Conservation (phyloP, 352 stramenopile genomes). For the Blastocystis hominis region DNA sequence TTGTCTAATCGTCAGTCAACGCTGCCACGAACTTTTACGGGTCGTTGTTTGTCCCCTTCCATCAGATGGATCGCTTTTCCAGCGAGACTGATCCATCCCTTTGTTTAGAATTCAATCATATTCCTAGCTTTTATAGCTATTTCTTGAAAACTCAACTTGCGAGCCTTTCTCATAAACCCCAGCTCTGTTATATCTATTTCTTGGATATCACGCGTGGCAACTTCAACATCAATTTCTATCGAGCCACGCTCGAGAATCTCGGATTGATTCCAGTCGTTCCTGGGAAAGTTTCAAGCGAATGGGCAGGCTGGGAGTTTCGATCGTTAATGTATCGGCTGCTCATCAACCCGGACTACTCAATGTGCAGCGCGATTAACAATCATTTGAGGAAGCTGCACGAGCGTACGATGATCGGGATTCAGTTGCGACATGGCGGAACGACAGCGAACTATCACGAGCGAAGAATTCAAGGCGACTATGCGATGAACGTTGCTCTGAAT, state of each 20-base stretch:
- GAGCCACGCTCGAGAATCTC: not conserved
- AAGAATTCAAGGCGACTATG: not conserved
- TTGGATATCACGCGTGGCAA: not conserved
- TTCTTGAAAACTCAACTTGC: not conserved
- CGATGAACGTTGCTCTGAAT: not conserved
- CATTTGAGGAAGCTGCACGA: not conserved
- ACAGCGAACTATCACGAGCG: slow-evolving; percentile 6
- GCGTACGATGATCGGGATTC: not conserved
- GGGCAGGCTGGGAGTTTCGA: no score
- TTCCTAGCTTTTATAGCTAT: not conserved
- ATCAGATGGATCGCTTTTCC: not conserved
- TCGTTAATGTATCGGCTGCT: not conserved
- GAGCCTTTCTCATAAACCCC: not conserved
- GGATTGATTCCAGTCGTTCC: not conserved
- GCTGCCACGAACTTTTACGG: not conserved
- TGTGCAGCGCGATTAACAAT: not conserved
- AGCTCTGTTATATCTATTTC: not conserved
- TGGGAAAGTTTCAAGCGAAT: no score
- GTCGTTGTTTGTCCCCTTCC: not conserved
- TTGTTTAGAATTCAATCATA: not conserved
- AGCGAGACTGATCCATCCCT: not conserved
- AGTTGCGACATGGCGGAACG: not conserved
- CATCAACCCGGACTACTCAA: not conserved
- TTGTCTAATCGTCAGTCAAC: not conserved
- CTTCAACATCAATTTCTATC: not conserved